These are phyloP conservation scores for Aspergillus uvarum DNA, from an alignment of 2,329 filamentous ascomycete genomes.

Conservation along the genomic window DNA sequence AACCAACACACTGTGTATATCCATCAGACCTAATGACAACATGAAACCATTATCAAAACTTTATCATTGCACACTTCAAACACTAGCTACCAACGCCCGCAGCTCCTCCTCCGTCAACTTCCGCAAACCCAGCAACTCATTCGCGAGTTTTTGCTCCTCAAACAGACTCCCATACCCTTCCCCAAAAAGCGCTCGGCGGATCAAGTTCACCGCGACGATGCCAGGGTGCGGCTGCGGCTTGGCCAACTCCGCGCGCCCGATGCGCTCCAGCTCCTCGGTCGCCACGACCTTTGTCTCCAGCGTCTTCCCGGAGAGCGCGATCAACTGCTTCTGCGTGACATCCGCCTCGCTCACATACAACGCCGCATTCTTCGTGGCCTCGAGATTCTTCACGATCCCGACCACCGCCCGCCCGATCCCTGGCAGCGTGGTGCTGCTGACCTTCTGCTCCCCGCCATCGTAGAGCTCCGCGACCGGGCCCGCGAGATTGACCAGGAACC, in stretches of 20 bases:
- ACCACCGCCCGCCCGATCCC: slow-evolving; percentile 52
- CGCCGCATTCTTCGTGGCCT: slow-evolving; percentile 54
- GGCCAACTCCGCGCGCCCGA: neutral
- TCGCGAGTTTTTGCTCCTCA: neutral
- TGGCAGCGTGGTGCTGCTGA: slow-evolving; percentile 51
- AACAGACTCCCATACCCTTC: neutral
- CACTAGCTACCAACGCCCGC: neutral
- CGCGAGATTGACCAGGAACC: slow-evolving; percentile 47
- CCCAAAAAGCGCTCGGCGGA: neutral
- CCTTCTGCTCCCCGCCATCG: slow-evolving; percentile 52
- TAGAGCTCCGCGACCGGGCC: slow-evolving; percentile 42
- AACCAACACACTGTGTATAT: too few relatives aligned
- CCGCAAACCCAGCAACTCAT: neutral
- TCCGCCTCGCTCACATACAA: neutral
- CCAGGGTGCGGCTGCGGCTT: neutral
- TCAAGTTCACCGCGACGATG: neutral
- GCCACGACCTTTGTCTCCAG: neutral
- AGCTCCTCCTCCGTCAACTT: neutral
- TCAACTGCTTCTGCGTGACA: slow-evolving; percentile 1
- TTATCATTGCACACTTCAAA: too few relatives aligned
- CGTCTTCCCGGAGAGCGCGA: neutral
- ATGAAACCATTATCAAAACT: too few relatives aligned
- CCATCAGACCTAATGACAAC: too few relatives aligned
- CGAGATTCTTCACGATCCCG: slow-evolving; percentile 49
- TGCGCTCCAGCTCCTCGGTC: neutral